Percentiles rank a stretch among this genome's conserved stretches.
phyloP scores from a whole-genome alignment of 148 eudicot genomes.

The Cornus florida region DNA sequence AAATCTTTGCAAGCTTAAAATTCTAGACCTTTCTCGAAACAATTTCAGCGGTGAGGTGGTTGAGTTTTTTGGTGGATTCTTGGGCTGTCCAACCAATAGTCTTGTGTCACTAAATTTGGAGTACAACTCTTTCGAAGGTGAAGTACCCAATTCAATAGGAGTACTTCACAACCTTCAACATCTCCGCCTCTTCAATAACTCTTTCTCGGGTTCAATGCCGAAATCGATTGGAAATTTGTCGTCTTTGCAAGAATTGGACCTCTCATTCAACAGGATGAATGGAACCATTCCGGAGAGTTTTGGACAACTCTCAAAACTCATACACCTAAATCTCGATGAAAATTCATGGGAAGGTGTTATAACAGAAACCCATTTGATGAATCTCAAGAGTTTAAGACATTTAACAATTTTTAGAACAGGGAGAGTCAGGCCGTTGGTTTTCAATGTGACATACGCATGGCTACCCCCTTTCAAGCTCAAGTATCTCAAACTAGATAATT shows the following conservation, averaged over 20 bases:
- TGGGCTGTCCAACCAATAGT: constrained; percentile 1
- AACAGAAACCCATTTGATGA: background rate
- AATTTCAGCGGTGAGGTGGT: background rate
- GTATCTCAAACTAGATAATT: background rate
- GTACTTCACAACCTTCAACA: background rate
- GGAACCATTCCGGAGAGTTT: background rate
- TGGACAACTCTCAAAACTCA: background rate
- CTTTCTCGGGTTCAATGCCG: constrained; percentile 13
- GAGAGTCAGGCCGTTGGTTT: background rate
- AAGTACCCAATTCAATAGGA: constrained; percentile 13
- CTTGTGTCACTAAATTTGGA: constrained; percentile 9
- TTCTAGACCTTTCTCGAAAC: background rate
- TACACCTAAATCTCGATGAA: background rate
- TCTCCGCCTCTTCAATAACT: background rate
- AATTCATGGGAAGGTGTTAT: constrained; percentile 7
- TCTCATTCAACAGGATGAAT: background rate
- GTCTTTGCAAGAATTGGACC: constrained; percentile 8
- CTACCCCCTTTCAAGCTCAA: constrained; percentile 17
- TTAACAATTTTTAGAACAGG: background rate
- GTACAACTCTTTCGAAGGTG: background rate
- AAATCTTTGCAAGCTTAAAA: constrained; percentile 6
- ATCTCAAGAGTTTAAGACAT: background rate
- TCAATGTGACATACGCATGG: constrained; percentile 13
- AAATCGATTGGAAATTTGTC: constrained; percentile 13
- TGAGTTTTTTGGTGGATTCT: background rate